These are phyloP conservation scores for Aegilops bicornis DNA, from an alignment of 176 grass and related monocot species.

Conservation along the genomic window DNA sequence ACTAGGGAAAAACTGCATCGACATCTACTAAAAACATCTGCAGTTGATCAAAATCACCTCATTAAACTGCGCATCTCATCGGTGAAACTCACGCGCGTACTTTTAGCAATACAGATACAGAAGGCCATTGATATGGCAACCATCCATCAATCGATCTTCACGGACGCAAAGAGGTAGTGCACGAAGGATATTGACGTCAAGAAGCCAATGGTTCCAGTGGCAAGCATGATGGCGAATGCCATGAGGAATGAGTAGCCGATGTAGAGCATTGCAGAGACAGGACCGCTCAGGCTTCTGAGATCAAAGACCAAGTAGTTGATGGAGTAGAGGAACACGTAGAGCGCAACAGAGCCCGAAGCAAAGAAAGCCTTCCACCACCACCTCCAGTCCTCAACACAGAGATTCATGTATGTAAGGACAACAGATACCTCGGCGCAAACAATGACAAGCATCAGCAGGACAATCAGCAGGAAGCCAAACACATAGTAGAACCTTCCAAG, in stretches of 20 bases:
- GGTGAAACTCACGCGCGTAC: neutral
- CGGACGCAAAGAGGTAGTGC: slow-evolving; percentile 82
- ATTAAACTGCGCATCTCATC: neutral
- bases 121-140: neutral
- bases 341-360: slow-evolving; percentile 66
- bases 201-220: slow-evolving; percentile 79
- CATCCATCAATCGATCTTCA: slow-evolving; percentile 85
- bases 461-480: slow-evolving; percentile 84
- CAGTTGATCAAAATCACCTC: slow-evolving; percentile 24
- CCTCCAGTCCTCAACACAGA: slow-evolving; percentile 84
- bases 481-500: slow-evolving; percentile 93
- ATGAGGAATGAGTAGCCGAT: slow-evolving; percentile 78
- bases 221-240: slow-evolving; percentile 71
- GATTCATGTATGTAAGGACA: slow-evolving; percentile 79
- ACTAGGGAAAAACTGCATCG: neutral
- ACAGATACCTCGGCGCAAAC: slow-evolving; percentile 78
- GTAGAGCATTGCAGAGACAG: slow-evolving; percentile 78
- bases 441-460: slow-evolving; percentile 59
- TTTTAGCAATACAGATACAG: neutral
- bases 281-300: slow-evolving; percentile 77
- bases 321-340: slow-evolving; percentile 90
- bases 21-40: slow-evolving; percentile 21
- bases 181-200: slow-evolving; percentile 75
- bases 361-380: slow-evolving; percentile 96
- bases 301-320: slow-evolving; percentile 93